Evolutionary conservation across 352 stramenopile genomes (phyloP), one percentile per base, ranked within the genome.

Genomic region (Phytophthora constricta): DNA sequence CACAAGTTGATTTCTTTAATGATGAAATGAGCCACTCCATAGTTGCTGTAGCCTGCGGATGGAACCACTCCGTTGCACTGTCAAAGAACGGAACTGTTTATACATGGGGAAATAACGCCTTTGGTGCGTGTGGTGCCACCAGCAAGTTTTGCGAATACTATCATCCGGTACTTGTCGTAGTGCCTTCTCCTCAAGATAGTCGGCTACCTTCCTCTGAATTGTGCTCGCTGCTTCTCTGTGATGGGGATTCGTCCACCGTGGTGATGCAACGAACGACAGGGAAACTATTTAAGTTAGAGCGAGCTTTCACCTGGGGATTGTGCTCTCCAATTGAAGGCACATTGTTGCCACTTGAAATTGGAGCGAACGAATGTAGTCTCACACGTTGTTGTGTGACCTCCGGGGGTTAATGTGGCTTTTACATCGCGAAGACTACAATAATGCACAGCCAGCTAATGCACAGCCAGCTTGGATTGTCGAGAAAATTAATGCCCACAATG

Each of bases 111-210:
- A 79, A 59, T 50, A 86, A 86, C 46, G 43, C 39, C 5, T 56
- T 69, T 22, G 75, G 78, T 9, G 72, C 66, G 3, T 82, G 78
- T 48, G 78, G 78, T 0, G 70, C 72, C 2, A 66, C 66, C 19
- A 86, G 75, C 25, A 84, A 75, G 20, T 86, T 86, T 52, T 68
- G 70, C 27, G 69, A 79, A 14, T 86, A 86, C 34, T 78, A 73
- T 39, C 45, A 73, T 5, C 75, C 75, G 11, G 73, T 82, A 8
- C 58, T 69, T 25, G 63, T 86, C 42, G n/a, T 60, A 13, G 46
- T 82, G 10, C 64, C 69, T 8, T 42, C 45, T 28, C 17, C 28
- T 37, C 37, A 31, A n/a, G 27, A 13, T 11, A 52, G 37, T 67
- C 16, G 23, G 5, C 41, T 52, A 25, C 5, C 8, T 46, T 45